Evolutionary conservation across 495 filamentous ascomycete genomes (phyloP), one percentile per base, ranked within the genome.

Genomic region (Tetracladium setigerum): DNA sequence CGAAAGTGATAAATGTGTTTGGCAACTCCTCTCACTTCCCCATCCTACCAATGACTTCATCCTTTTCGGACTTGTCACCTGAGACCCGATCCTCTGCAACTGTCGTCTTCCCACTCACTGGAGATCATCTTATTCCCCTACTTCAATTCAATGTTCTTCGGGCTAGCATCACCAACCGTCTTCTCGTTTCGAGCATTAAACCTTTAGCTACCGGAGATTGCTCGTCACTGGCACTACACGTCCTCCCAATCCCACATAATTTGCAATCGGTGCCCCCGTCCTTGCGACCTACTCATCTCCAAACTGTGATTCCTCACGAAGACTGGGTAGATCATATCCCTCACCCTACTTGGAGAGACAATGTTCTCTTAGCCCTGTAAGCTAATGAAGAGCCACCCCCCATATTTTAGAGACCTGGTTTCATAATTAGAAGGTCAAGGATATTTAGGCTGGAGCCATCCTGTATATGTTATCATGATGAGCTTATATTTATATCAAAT

Each of bases 111-210:
- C 65, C 67, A 31, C 62, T 72, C 39, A 65, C 54, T 48, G 54
- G 62, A 46, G 67, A 70, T 45, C 63, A 70, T 41, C 65, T 70
- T 22, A 66, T 69, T 42, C 65, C 62, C 5, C 61, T 72, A 17
- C 55, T 70, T 15, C 69, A 72, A 51, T 70, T 50, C 60, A 72
- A 72, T 47, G 60, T 62, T 47, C 59, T 72, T 41, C 63, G 66
- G 40, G 69, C 66, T 45, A 37, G 58, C n/a, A 51, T 56, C 44
- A 50, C 55, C 52, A 72, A 72, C 49, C 56, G 57, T 30, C 59
- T 45, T 52, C 48, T 70, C 11, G 51, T 72, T 38, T 60, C 62
- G 35, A 61, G 61, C 46, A 63, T 63, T 48, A 44, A 57, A 22
- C 50, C 37, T 48, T 60, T 61, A 38, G 27, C 36, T 45, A 38